Evolutionary conservation across 768 basidiomycete genomes (phyloP).

Genomic region (Scleroderma citrinum): DNA sequence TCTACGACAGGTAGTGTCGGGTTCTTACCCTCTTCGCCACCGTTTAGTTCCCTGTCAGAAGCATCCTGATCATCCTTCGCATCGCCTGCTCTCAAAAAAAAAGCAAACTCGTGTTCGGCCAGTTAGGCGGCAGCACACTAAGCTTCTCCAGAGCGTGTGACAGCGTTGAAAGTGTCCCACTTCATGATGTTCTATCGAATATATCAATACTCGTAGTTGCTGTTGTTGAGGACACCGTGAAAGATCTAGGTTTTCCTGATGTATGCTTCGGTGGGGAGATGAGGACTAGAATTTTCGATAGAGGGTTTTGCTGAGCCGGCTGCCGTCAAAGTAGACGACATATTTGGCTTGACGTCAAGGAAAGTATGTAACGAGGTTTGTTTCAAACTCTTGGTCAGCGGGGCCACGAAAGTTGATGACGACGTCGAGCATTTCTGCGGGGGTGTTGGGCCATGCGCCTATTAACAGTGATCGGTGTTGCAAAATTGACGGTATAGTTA

Average conservation of each 20-base stretch:
- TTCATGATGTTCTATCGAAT: constrained; percentile 4
- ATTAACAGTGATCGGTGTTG: constrained; percentile 17
- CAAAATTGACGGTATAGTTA: constrained; percentile 22
- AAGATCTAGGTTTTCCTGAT: constrained; percentile 1
- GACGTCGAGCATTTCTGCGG: constrained; percentile 3
- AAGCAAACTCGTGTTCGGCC: constrained; percentile 68
- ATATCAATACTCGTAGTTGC: background rate
- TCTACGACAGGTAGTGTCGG: constrained; percentile 39
- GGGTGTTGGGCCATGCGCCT: background rate
- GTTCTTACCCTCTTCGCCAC: constrained; percentile 32
- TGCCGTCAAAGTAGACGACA: too few relatives aligned
- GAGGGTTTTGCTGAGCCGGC: too few relatives aligned
- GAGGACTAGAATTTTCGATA: constrained; percentile 26
- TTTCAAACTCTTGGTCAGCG: constrained; percentile 16
- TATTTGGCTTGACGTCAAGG: constrained; percentile 13
- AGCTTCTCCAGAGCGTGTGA: constrained; percentile 67
- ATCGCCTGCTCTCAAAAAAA: constrained; percentile 37
- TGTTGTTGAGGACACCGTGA: constrained; percentile 2
- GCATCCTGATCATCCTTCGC: constrained; percentile 23
- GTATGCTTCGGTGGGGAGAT: constrained; percentile 15
- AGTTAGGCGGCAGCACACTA: constrained; percentile 52
- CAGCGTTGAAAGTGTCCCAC: constrained; percentile 53
- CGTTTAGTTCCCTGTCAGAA: constrained; percentile 17
- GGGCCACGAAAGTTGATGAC: constrained; percentile 10
- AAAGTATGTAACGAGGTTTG: constrained; percentile 22